phyloP scores from a whole-genome alignment of 1,139 yeast genomes.

The Magnusiomyces fungicola region DNA sequence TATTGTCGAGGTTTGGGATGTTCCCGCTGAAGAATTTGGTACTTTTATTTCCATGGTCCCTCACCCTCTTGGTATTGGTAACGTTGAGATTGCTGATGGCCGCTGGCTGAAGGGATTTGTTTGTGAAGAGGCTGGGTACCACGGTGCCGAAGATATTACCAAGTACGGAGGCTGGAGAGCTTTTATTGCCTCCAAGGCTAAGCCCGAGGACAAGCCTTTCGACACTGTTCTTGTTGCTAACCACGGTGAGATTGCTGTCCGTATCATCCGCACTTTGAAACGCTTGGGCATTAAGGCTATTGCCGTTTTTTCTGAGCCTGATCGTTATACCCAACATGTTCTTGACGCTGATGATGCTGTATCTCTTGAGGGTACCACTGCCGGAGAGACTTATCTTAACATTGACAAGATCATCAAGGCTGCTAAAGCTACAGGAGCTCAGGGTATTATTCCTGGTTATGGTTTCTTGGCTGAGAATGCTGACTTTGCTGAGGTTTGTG shows the following conservation, averaged over 20 bases:
- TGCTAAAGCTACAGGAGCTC: conserved; percentile 74
- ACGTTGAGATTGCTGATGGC: conserved; percentile 73
- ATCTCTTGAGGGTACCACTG: conserved; percentile 70
- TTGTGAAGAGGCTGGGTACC: conserved; percentile 83
- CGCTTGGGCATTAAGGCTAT: conserved; percentile 69
- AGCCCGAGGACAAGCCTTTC: conserved; percentile 50
- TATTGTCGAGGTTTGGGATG: conserved; percentile 71
- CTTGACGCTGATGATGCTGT: conserved; percentile 72
- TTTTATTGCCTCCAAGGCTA: conserved; percentile 42
- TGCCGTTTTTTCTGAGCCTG: conserved; percentile 88
- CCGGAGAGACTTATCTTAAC: conserved; percentile 84
- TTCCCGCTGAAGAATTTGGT: conserved; percentile 74
- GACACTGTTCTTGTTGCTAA: conserved; percentile 85
- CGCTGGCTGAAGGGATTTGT: conserved; percentile 85
- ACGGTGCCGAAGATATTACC: conserved; percentile 64
- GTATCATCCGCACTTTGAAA: conserved; percentile 82
- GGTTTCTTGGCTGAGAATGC: conserved; percentile 97
- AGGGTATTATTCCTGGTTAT: conserved; percentile 95
- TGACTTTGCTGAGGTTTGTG: conserved; percentile 86
- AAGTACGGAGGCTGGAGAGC: conserved; percentile 81
- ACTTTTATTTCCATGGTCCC: conserved; percentile 82
- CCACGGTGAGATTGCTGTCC: conserved; percentile 95
- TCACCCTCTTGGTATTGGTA: conserved; percentile 90
- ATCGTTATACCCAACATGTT: conserved; percentile 82
- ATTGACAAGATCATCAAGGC: conserved; percentile 79